Base-by-base conservation (phyloP, 345 rosid genomes). In the Carallia brachiata region DNA sequence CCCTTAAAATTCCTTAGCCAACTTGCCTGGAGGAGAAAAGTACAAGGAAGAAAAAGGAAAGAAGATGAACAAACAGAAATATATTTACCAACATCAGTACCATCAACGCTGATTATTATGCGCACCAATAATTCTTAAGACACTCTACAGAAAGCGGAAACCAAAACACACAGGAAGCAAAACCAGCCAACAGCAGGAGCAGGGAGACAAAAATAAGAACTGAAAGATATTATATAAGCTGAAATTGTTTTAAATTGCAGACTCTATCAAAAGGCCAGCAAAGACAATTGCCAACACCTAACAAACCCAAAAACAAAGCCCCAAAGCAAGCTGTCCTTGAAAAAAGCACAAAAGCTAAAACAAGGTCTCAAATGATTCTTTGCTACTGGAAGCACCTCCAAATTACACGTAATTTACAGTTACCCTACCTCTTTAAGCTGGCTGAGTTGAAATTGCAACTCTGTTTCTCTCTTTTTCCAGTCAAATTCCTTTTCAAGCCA, bases 401-500 rank as follows among this genome's bases (percentile, higher is more conserved):
- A 67, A 53, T 28, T 44, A 30, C 4, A 63, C 16, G 36, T 13
- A 47, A 66, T 53, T 62, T 55, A 57, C 7, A 36, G 16, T 37
- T 52, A 70, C 32, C 66, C 47, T 81, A 89, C 97, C 90, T 83
- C 77, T 59, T 74, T 64, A 72, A 86, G 84, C 70, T 67, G 77
- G 63, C 50, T 28, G 75, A 90, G 67, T 83, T 84, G 67, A 63
- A 48, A 74, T 58, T 66, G 78, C 75, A 89, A 61, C 62, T 73
- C 79, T 68, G 83, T 71, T 81, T 89, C 89, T 39, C 60, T 69
- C 77, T 74, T 86, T 63, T 66, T 61, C 93, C 93, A 84, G 61
- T 78, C 86, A 75, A 70, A 71, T 79, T 88, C 90, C 72, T 80
- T 83, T 63, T 69, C 79, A 74, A 52, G 39, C 84, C 75, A 84